Conservation (phyloP, 2,329 filamentous ascomycete species). For the Colletotrichum coccodes region DNA sequence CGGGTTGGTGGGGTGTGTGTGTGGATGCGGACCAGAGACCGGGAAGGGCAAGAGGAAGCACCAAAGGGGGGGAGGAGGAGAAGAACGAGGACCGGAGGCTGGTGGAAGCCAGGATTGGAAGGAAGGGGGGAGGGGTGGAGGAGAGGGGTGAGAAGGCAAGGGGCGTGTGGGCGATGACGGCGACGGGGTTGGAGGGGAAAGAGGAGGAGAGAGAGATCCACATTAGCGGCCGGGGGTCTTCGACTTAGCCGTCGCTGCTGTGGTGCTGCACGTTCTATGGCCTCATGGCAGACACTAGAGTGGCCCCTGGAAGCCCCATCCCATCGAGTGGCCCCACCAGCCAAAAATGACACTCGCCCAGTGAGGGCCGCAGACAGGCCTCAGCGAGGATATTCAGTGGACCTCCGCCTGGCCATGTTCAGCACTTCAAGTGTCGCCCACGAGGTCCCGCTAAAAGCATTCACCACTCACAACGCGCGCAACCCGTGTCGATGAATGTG, state of each 20-base stretch:
- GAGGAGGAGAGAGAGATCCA: background rate
- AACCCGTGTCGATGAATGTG: constrained; percentile 10
- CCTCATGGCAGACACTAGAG: no score
- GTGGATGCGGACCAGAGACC: constrained; percentile 16
- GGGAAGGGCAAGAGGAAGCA: constrained; percentile 3
- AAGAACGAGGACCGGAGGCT: background rate
- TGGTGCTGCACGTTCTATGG: background rate
- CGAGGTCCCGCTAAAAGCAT: constrained; percentile 16
- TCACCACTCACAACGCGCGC: constrained; percentile 23
- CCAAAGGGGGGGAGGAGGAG: background rate
- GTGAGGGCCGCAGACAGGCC: constrained; percentile 18
- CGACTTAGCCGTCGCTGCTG: constrained; percentile 10
- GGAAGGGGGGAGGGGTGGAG: background rate
- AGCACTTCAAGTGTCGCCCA: constrained; percentile 3
- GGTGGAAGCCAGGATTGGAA: background rate
- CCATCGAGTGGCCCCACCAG: background rate
- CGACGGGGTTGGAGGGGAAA: background rate
- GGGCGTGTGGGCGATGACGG: background rate
- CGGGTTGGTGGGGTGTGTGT: background rate
- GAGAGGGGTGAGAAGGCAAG: background rate
- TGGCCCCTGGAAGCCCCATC: background rate
- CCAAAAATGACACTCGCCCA: background rate
- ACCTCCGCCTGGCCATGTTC: constrained; percentile 7
- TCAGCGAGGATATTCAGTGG: constrained; percentile 26
- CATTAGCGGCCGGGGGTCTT: background rate